phyloP scores from a whole-genome alignment of 2,329 filamentous ascomycete genomes.

The Aspergillus pseudotamarii region DNA sequence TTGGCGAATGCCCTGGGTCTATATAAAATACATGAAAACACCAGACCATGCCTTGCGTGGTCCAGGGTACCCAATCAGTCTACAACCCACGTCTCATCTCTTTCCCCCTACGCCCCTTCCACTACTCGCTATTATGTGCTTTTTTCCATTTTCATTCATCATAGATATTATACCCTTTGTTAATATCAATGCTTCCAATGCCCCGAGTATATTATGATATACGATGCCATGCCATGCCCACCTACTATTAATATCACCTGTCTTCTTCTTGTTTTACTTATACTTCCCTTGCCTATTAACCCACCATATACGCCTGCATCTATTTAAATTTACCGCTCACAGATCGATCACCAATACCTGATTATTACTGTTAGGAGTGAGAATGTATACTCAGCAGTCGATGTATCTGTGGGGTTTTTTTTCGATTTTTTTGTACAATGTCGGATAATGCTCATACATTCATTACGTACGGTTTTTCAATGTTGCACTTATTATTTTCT shows the following conservation, averaged over 20 bases:
- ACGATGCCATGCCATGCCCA: slow-evolving; percentile 10
- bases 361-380: background rate
- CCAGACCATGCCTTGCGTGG: slow-evolving; percentile 2
- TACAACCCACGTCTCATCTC: background rate
- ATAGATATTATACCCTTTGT: slow-evolving; percentile 1
- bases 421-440: background rate
- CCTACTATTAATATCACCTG: slow-evolving; percentile 9
- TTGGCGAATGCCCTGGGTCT: slow-evolving; percentile 21
- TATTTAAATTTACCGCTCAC: background rate
- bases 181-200: background rate
- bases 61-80: background rate
- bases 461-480: no score
- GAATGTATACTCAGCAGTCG: no score
- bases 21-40: slow-evolving; percentile 22
- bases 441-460: no score
- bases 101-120: background rate
- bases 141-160: background rate
- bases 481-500: no score
- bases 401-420: no score
- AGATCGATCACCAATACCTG: background rate
- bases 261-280: background rate
- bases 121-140: background rate
- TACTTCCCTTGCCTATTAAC: background rate
- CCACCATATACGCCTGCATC: background rate
- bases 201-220: slow-evolving; percentile 10